Evolutionary conservation across 1,284 basidiomycete species (phyloP).

Genomic region (Rhodotorula sp.): DNA sequence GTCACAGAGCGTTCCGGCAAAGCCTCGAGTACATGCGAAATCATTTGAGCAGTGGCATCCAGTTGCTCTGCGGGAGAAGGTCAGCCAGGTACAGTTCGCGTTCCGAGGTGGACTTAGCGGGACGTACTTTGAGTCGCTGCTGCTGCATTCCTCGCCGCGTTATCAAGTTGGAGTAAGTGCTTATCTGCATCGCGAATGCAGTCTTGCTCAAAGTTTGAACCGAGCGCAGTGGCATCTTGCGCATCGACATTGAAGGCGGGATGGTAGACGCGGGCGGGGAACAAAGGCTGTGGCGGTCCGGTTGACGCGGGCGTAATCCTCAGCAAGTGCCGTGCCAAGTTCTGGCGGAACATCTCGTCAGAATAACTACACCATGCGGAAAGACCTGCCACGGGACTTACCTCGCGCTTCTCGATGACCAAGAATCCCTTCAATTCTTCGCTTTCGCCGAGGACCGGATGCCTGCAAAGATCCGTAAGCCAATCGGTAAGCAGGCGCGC

Average conservation of each 20-base stretch:
- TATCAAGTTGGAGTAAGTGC: no score
- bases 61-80: no score
- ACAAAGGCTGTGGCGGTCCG: conserved; percentile 47
- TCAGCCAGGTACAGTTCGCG: no score
- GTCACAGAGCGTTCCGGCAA: no score
- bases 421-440: conserved; percentile 79
- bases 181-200: no score
- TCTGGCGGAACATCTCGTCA: neutral
- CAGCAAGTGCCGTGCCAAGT: conserved; percentile 2
- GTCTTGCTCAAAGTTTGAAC: no score
- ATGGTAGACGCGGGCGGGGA: conserved; percentile 76
- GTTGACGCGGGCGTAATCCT: neutral
- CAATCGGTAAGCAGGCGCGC: conserved; percentile 76
- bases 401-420: conserved; percentile 58
- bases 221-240: conserved; percentile 48
- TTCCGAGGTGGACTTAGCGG: no score
- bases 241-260: conserved; percentile 77
- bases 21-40: no score
- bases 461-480: conserved; percentile 66
- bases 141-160: no score
- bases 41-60: no score
- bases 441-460: conserved; percentile 71
- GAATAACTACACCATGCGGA: no score
- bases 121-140: no score
- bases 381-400: neutral